Evolutionary conservation across 495 filamentous ascomycete genomes (phyloP), one percentile per base, ranked within the genome.

Genomic region (Penicillium robsamsonii): DNA sequence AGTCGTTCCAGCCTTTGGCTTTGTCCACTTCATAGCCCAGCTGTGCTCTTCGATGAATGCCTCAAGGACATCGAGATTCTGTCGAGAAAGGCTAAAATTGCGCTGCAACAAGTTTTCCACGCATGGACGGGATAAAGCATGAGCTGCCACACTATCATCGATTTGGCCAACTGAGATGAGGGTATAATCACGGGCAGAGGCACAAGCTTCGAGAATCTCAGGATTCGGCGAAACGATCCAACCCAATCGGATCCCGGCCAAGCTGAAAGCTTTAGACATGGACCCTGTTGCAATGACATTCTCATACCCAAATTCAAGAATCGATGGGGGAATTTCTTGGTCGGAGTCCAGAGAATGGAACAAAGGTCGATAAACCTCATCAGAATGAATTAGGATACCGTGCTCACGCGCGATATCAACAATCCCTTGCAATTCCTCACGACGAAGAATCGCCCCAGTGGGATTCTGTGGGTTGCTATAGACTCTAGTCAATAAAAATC

Each of bases 381-480:
- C 92, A 2, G 82, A 80, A 52, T 91, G 76, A 27, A 96, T 73
- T 30, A 77, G 82, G 53, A 93, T 87, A 43, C 81, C 75, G 41
- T 80, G 75, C 31, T 75, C 63, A 13, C 72, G 69, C 3, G 90
- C 89, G 41, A 93, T 69, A 11, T 82, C 74, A 31, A 92, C 78
- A 45, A 94, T 82, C 4, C 75, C 60, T 17, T 81, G 64, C 1
- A 95, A 73, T 7, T 79, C 76, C 0, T 77, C 60, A 43, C 74
- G 81, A 2, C 84, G 80, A 46, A 88, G 84, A 24, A 87, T 81
- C 25, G 86, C 81, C 15, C 92, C 90, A 3, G 88, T 92, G 4
- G 92, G 91, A 64, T 96, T 96, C 68, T 95, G 89, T 0, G 92
- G 91, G 54, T 96, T 96, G 69, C 89, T 92, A 63, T 27, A 35